Evolutionary conservation across 1,284 basidiomycete species (phyloP), one percentile per base, ranked within the genome.

Genomic region (Ceratobasidium theobromae): DNA sequence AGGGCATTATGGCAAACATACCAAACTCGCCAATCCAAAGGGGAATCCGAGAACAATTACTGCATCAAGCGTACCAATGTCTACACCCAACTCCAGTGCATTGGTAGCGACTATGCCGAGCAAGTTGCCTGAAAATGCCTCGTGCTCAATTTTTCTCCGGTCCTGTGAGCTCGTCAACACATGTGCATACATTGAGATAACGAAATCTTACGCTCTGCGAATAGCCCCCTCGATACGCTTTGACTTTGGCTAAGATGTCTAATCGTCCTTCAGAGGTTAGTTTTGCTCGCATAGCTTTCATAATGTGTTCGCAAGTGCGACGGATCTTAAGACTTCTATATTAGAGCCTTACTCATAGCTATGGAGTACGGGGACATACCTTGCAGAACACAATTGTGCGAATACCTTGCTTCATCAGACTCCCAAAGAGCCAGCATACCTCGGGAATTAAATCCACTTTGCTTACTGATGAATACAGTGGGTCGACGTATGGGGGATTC

Each of bases 31-130:
- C 53, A 93, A 68, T 66, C 82, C 86, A 65, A 86, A 82, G 0
- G 93, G 93, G 73, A 95, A 94, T 0, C 92, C 92, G 21, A 95
- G 83, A 84, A 94, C 91, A 67, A 96, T 84, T 33, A 96, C 93
- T 0, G 90, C 91, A 74, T 96, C 94, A 32, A 96, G 77, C 21
- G 84, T 84, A 14, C 93, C 94, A 46, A 96, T 95, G 72, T 96
- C 93, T 30, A 96, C 89, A 35, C 94, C 93, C 0, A 96, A 83
- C 75, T 96, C 94, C 12, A 96, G 81, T 0, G 93, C 94, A 68
- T 93, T 94, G 0, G 93, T 96, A 0, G 93, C 91, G n/a, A 96
- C 82, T 49, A 96, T 90, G 4, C 94, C 89, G 0, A 95, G 81
- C 11, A 95, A 78, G 69, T 85, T 82, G 0, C 93, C 93, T 1